Conservation (phyloP, 2,329 filamentous ascomycete genomes). For the Calonectria montana region DNA sequence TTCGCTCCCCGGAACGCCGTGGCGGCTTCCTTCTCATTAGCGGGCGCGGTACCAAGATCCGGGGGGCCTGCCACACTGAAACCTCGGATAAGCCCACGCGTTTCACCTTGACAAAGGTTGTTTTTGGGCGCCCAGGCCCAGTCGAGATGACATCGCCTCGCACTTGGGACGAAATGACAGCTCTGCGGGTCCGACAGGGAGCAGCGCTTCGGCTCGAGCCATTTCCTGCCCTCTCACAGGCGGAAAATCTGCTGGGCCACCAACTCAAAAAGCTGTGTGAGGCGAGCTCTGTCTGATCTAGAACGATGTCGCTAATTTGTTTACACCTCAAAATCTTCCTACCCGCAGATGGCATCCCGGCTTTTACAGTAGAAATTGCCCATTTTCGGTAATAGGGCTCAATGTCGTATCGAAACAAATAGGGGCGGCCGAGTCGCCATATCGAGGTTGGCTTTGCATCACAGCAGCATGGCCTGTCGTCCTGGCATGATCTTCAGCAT, state of each 20-base stretch:
- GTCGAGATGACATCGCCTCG: neutral
- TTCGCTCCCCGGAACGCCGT: neutral
- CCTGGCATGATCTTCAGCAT: neutral
- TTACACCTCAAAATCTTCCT: neutral
- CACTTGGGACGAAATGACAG: neutral
- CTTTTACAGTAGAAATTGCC: neutral
- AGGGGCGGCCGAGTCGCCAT: neutral
- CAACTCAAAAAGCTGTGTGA: neutral
- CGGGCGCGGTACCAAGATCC: neutral
- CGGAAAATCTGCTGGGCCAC: neutral
- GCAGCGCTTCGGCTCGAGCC: neutral
- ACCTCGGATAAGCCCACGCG: constrained; percentile 10
- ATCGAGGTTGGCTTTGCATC: neutral
- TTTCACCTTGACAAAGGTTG: constrained; percentile 18
- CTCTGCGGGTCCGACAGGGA: neutral
- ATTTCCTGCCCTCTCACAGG: neutral
- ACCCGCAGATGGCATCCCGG: neutral
- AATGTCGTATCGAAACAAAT: neutral
- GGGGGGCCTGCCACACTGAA: constrained; percentile 10
- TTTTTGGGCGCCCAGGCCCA: neutral
- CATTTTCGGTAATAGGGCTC: neutral
- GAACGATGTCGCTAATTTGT: neutral
- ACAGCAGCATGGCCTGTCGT: neutral
- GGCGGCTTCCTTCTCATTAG: neutral
- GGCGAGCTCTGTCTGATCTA: neutral